These are phyloP conservation scores for Allantophomopsis lycopodina DNA, from an alignment of 2,329 filamentous ascomycete species.

Conservation along the genomic window DNA sequence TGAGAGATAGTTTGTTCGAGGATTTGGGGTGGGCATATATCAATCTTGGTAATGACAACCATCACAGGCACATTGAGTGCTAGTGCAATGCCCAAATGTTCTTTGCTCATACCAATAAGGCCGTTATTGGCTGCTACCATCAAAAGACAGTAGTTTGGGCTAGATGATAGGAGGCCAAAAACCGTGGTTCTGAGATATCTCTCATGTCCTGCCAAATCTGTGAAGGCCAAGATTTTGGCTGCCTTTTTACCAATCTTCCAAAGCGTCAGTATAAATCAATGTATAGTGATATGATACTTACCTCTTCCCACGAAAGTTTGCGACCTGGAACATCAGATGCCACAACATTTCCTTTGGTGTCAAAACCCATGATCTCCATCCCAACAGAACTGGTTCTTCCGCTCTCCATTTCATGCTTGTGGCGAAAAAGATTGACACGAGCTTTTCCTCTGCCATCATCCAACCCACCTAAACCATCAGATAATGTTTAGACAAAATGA, in stretches of 20 bases:
- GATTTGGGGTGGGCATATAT: slow-evolving; percentile 94
- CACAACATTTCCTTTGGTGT: slow-evolving; percentile 72
- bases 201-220: slow-evolving; percentile 90
- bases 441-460: slow-evolving; percentile 92
- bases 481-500: too few species aligned
- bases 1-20: slow-evolving; percentile 86
- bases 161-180: slow-evolving; percentile 85
- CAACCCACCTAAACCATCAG: slow-evolving; percentile 40
- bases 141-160: slow-evolving; percentile 91
- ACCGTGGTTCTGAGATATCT: slow-evolving; percentile 91
- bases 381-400: slow-evolving; percentile 92
- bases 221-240: slow-evolving; percentile 94
- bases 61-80: slow-evolving; percentile 95
- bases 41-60: slow-evolving; percentile 96
- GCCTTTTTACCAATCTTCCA: slow-evolving; percentile 69
- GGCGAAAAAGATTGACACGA: slow-evolving; percentile 87
- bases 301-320: slow-evolving; percentile 86
- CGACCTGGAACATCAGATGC: slow-evolving; percentile 71
- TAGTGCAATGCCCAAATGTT: slow-evolving; percentile 88
- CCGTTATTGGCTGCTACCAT: slow-evolving; percentile 99
- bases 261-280: too few species aligned
- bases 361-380: slow-evolving; percentile 98
- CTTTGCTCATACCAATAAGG: slow-evolving; percentile 94
- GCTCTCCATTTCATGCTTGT: slow-evolving; percentile 96
- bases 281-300: too few species aligned